Evolutionary conservation across 1,139 yeast genomes (phyloP), one percentile per base, ranked within the genome.

Genomic region (Pichia sp.): DNA sequence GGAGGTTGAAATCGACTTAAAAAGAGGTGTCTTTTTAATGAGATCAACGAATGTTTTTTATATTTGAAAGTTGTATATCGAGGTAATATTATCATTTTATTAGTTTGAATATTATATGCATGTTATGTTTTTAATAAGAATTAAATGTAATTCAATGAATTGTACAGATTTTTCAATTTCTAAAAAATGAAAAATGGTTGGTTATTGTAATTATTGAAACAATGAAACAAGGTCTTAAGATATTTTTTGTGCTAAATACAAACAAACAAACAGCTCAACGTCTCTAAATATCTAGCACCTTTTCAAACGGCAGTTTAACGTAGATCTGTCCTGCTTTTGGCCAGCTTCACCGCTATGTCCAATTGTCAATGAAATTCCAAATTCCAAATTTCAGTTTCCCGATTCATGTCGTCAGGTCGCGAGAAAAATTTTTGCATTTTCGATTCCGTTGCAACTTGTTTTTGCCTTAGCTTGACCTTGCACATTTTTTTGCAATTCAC

Each of bases 1-100:
- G 27, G 38, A 18, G 42, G 38, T 36, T 50, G 49, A 45, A 50
- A 50, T 8, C 53, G 50, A 44, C 53, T 50, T 44, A 49, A 45
- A n/a, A 41, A n/a, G 18, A 39, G 3, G 13, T 25, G 28, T 39
- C 28, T 39, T 39, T 22, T 39, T 7, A 6, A 19, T 7, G 25
- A 18, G 9, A 28, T 27, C 27, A 19, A 18, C 6, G 1, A 7
- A 7, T 9, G 19, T 36, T 45, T 18, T 28, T 16, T 41, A 9
- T 27, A n/a, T 3, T 3, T 3, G 16, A 16, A 16, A 16, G 31
- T 16, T 27, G 19, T 16, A n/a, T 1, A 27, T 30, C 38, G 45
- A 11, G n/a, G 19, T 11, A 30, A 1, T 30, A 44, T 44, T 29
- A 29, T 29, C 45, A 44, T 44, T 44, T 19, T 30, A 44, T 28